Evolutionary conservation across 2,329 filamentous ascomycete species (phyloP), one percentile per base, ranked within the genome.

Genomic region (Aspergillus sp.): DNA sequence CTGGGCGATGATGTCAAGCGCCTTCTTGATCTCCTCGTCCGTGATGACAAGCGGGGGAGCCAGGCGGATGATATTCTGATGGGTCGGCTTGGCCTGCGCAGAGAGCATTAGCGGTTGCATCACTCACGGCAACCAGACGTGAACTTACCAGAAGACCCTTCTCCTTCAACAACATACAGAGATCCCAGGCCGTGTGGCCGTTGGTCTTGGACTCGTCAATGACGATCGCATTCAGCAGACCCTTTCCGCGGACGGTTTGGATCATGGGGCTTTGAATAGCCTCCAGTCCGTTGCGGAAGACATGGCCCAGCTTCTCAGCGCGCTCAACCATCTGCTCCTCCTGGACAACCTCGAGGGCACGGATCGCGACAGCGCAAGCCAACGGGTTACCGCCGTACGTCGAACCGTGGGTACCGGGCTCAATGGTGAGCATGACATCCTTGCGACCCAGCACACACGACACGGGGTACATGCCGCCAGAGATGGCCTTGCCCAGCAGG

Each of bases 321-420:
- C 87, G 87, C 68, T 89, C 87, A 20, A 91, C 88, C 76, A 99
- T 84, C 58, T 90, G 81, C 76, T 96, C 92, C 71, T 99, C 94
- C 67, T 93, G 85, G 63, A 99, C 87, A 50, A 99, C 83, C 79
- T 99, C 92, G 42, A 99, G 81, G 17, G 94, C 94, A 58, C 92
- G 89, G 69, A 99, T 96, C 20, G 93, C 95, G 25, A 99, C 90
- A 36, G 94, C 94, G 64, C 91, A 97, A 20, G 92, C 94, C 11
- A 99, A 81, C 16, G 94, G 94, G 76, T 99, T 99, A 47, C 94
- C 94, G 56, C 94, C 94, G 68, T 97, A 99, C n/a, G 94, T 99
- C 40, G 91, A 96, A 45, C 94, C 94, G 75, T 99, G 94, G 21
- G 94, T 97, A 55, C 94, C 94, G 21, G 94, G 90, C 80, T 99